Base-by-base conservation (phyloP, 495 filamentous ascomycete species). In the Viridothelium virens region DNA sequence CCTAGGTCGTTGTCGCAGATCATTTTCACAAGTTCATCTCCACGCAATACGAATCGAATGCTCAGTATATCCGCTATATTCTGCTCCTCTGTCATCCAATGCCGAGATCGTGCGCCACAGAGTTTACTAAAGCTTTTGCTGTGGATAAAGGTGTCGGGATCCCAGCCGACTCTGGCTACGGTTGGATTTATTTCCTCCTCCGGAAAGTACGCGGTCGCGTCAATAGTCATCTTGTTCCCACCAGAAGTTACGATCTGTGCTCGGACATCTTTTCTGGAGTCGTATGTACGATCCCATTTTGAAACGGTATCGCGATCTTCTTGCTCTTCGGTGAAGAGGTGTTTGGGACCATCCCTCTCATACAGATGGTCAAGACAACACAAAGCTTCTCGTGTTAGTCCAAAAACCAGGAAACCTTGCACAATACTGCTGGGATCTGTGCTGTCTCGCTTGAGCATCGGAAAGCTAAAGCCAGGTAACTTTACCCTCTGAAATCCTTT, bases 321-420 rank as follows among this genome's bases (percentile, higher is more conserved):
- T 14, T 53, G 48, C 48, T 25, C 5, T 53, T 53, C 48, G 48
- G 11, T 53, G 48, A 53, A 53, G 48, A 53, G 48, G 48, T 53
- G 48, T 25, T 53, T 53, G 18, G 48, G 48, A n/a, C 48, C 48
- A 53, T 53, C 18, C 16, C 16, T 53, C 48, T 53, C 48, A n/a
- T 53, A 53, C 48, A 53, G n/a, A 53, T 53, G 18, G 48, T 53
- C 48, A 53, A 53, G 48, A 25, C 48, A 53, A 53, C 48, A 53
- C 48, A 53, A 53, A 18, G 48, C 48, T 25, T 53, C 48, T 25
- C 48, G 48, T 53, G 48, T 14, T n/a, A 53, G n/a, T 14, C 48
- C 48, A 25, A 11, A 53, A 25, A 53, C 1, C 18, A 53, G 48
- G 18, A 53, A 53, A n/a, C 48, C 48, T 53, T 53, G 48, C 11